Base-by-base conservation (phyloP, 2,329 filamentous ascomycete genomes). In the Phialocephala sp. region DNA sequence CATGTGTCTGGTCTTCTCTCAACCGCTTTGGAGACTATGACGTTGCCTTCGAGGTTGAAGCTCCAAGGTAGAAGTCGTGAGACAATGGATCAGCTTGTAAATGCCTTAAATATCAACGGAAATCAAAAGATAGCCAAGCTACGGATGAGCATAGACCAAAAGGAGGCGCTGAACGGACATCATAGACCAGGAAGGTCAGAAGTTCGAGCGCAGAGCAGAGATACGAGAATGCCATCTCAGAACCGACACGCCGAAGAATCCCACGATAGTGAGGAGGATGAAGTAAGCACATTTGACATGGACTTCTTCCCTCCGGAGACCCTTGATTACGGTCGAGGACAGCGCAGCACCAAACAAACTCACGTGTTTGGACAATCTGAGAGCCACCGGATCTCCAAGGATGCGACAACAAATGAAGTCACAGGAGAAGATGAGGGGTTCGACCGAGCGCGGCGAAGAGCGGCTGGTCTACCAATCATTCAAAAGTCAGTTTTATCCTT, bases 111-210 rank as follows among this genome's bases (percentile, higher is more conserved):
- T 71, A 84, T 87, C 36, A 89, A 90, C 64, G 92, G 92, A n/a
- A 91, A 88, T 66, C 92, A 94, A 74, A 90, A 87, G 32, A 88
- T 98, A 39, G 92, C 90, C 8, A 89, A 89, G 66, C 81, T 97
- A 57, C 85, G 88, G 65, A 87, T 96, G 80, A 88, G 85, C 59
- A 69, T 77, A 36, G 62, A 75, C 57, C 66, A 74, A 36, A 68
- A 69, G 3, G 54, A 65, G 36, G 47, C 56, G 43, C 9, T 62
- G 14, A 71, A 74, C 59, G 69, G 69, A n/a, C 41, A 71, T 35
- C 60, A 67, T 27, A 57, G 54, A 22, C 45, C 60, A 35, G 60
- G 50, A 20, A 62, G 63, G 60, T 45, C 57, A 20, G 64, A 66
- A 18, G 37, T 63, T 27, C 37, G 36, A 39, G 54, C 50, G 35